phyloP scores from a whole-genome alignment of 257 asterid species.

The Avicennia marina region DNA sequence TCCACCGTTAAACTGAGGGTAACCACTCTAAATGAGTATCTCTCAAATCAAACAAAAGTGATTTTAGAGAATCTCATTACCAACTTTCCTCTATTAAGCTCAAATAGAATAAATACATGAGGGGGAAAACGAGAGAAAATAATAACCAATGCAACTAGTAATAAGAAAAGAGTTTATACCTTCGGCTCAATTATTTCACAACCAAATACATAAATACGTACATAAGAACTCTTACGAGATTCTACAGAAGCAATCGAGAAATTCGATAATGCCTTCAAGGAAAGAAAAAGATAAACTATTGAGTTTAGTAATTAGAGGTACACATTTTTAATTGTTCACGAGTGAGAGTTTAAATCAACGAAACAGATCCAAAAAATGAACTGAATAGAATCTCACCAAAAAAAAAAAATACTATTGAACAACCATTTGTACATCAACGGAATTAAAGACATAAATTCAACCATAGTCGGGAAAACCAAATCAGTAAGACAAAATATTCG shows the following conservation, averaged over 20 bases:
- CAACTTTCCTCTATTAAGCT: background rate
- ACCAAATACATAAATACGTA: background rate
- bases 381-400: background rate
- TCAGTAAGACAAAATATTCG: background rate
- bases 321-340: background rate
- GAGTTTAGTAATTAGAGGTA: background rate
- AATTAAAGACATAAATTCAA: too few species aligned
- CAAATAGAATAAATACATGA: background rate
- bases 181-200: conserved; percentile 2
- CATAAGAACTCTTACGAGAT: background rate
- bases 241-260: background rate
- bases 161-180: background rate
- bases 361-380: background rate
- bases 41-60: background rate
- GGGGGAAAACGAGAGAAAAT: background rate
- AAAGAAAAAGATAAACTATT: too few species aligned
- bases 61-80: too few species aligned
- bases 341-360: background rate
- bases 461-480: too few species aligned
- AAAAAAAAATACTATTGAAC: background rate
- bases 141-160: background rate
- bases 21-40: background rate
- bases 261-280: background rate
- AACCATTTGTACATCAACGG: background rate
- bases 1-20: too few species aligned